Percentiles rank a stretch among this genome's conserved stretches.
Conservation (phyloP, 805 yeast species). For the Hanseniaspora meyeri region DNA sequence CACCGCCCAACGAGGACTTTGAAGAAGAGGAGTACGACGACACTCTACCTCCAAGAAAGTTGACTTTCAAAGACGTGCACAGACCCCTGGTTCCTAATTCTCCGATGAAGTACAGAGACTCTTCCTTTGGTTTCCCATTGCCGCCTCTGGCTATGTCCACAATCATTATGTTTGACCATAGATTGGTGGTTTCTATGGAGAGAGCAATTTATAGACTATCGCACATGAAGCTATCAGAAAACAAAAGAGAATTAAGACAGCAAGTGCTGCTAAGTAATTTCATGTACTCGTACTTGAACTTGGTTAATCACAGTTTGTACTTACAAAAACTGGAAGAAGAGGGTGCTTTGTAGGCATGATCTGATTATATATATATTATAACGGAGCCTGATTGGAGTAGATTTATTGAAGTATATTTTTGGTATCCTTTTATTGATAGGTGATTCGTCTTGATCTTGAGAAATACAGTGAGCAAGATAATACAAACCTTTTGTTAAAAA, state of each 20-base stretch:
- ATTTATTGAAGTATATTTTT: too few relatives aligned
- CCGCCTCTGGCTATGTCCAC: constrained; percentile 73
- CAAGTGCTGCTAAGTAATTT: constrained; percentile 88
- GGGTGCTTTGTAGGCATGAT: not conserved
- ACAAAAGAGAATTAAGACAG: constrained; percentile 78
- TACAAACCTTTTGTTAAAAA: too few relatives aligned
- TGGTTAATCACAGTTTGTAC: constrained; percentile 83
- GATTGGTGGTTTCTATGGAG: constrained; percentile 91
- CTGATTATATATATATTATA: not conserved
- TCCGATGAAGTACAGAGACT: constrained; percentile 52
- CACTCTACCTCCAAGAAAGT: constrained; percentile 25
- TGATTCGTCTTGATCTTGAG: too few relatives aligned
- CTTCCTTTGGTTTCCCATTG: constrained; percentile 78
- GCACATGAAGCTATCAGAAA: constrained; percentile 87
- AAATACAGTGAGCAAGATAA: too few relatives aligned
- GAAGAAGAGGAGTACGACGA: not conserved
- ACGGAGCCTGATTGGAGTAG: not conserved
- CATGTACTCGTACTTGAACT: constrained; percentile 92
- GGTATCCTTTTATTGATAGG: too few relatives aligned
- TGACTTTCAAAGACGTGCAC: constrained; percentile 28
- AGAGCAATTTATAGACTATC: constrained; percentile 87
- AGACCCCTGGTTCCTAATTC: constrained; percentile 39
- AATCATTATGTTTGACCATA: constrained; percentile 63
- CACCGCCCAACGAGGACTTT: not conserved
- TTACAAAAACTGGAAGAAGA: constrained; percentile 47